A percentile compares a stretch with the other conserved stretches of the same genome.
phyloP scores from a whole-genome alignment of 371 early-diverging fungal genomes.

The Actinomucor elegans region DNA sequence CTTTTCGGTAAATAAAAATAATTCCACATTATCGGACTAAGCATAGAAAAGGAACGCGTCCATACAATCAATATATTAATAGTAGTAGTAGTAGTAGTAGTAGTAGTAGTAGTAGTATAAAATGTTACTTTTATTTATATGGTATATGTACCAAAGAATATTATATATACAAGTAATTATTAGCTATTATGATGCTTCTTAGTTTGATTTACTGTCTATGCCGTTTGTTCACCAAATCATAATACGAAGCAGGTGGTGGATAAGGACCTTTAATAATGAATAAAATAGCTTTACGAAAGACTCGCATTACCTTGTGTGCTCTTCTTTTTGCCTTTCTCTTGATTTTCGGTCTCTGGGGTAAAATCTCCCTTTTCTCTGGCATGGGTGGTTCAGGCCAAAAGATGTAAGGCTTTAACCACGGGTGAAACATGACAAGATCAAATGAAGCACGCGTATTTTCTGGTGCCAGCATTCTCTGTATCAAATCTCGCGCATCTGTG shows the following conservation, averaged over 20 bases:
- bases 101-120: no score
- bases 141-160: background rate
- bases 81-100: no score
- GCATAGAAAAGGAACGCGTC: no score
- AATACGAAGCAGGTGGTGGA: conserved; percentile 28
- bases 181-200: conserved; percentile 2
- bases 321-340: background rate
- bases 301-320: conserved; percentile 2
- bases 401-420: conserved; percentile 40
- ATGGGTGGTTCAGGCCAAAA: background rate
- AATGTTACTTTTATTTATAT: no score
- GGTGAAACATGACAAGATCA: conserved; percentile 41
- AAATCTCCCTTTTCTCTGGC: background rate
- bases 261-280: conserved; percentile 37
- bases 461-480: conserved; percentile 44
- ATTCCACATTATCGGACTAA: no score
- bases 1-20: no score
- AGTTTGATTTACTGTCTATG: background rate
- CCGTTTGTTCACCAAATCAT: conserved; percentile 1
- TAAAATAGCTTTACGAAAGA: conserved; percentile 11
- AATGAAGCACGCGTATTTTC: conserved; percentile 32
- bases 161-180: background rate
- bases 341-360: background rate
- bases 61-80: no score
- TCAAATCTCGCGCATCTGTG: conserved; percentile 42